Evolutionary conservation across 768 basidiomycete species (phyloP).

Genomic region (Trametes cinnabarina): DNA sequence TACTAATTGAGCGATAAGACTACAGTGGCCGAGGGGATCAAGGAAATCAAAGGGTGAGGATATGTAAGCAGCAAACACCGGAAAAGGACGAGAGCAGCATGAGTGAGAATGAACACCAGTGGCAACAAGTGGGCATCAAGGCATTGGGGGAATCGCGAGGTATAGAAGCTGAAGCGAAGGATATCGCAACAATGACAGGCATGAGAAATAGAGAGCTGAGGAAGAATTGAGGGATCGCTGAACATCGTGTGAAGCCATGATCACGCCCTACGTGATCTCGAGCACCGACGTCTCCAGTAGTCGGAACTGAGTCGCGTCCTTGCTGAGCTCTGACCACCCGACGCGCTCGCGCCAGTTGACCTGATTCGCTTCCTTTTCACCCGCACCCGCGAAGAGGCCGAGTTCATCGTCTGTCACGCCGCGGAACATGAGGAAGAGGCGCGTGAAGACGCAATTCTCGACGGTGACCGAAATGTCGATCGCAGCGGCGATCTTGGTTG

Average conservation of each 20-base stretch:
- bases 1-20: constrained; percentile 25
- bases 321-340: constrained; percentile 79
- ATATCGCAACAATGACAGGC: constrained; percentile 2
- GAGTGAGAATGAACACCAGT: not conserved
- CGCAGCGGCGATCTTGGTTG: constrained; percentile 77
- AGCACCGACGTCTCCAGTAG: constrained; percentile 77
- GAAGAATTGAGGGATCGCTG: not conserved
- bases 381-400: constrained; percentile 68
- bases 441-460: constrained; percentile 78
- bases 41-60: not conserved
- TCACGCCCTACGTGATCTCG: constrained; percentile 46
- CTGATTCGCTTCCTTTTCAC: constrained; percentile 82
- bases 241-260: too few relatives aligned
- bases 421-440: constrained; percentile 84
- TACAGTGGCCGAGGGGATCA: constrained; percentile 12
- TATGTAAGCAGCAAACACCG: not conserved
- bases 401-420: constrained; percentile 81
- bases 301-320: constrained; percentile 71
- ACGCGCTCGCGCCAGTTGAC: constrained; percentile 81
- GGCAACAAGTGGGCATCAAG: not conserved
- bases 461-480: constrained; percentile 83
- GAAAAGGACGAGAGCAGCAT: not conserved
- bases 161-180: constrained; percentile 10
- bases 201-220: not conserved
- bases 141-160: constrained; percentile 2